Evolutionary conservation across 106 monocot species (phyloP).

Genomic region (Gastrodia elata): DNA sequence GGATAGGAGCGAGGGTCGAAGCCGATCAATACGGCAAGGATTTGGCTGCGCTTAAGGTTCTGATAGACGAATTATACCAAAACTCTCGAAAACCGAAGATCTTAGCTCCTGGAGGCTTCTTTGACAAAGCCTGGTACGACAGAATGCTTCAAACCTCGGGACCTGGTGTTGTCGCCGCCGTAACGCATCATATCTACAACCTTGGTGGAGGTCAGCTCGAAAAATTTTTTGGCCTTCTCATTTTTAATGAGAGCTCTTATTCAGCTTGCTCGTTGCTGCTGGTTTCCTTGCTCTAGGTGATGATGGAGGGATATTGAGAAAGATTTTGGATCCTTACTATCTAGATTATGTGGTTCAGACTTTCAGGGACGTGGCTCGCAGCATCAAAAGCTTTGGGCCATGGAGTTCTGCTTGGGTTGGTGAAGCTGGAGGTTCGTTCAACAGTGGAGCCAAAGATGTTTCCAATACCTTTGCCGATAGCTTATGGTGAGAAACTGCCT

Average conservation of each 20-base stretch:
- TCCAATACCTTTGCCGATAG: slow-evolving; percentile 36
- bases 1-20: slow-evolving; percentile 21
- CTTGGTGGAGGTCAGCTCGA: slow-evolving; percentile 32
- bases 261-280: background rate
- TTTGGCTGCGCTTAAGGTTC: slow-evolving; percentile 17
- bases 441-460: slow-evolving; percentile 35
- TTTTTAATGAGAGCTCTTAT: background rate
- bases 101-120: slow-evolving; percentile 54
- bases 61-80: slow-evolving; percentile 20
- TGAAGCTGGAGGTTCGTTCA: slow-evolving; percentile 61
- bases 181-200: slow-evolving; percentile 56
- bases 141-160: slow-evolving; percentile 30
- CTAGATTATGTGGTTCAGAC: slow-evolving; percentile 17
- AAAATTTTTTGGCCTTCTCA: background rate
- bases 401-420: slow-evolving; percentile 63
- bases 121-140: slow-evolving; percentile 25
- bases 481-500: slow-evolving; percentile 30
- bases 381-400: slow-evolving; percentile 19
- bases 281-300: background rate
- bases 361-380: slow-evolving; percentile 18
- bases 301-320: slow-evolving; percentile 11
- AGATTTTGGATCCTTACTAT: slow-evolving; percentile 28
- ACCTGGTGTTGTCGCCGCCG: slow-evolving; percentile 24
- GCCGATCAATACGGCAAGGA: slow-evolving; percentile 39
- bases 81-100: slow-evolving; percentile 9